phyloP scores from a whole-genome alignment of 1,284 basidiomycete species.

The Fomitopsis palustris region DNA sequence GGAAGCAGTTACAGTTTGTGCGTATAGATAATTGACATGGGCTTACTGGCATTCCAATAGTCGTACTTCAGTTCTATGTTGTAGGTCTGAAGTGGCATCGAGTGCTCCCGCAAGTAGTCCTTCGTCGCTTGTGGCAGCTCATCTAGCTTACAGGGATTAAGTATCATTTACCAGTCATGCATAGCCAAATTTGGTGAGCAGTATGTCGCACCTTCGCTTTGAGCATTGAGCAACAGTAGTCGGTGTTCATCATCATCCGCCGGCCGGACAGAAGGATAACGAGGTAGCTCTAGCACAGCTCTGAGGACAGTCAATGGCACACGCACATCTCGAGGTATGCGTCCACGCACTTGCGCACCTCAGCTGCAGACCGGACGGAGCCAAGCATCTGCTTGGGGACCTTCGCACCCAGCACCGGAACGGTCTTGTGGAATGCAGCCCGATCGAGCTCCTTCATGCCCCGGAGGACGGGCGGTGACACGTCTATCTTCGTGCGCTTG shows the following conservation, averaged over 20 bases:
- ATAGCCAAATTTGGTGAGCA: neutral
- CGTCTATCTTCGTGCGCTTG: conserved; percentile 37
- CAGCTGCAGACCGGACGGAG: conserved; percentile 49
- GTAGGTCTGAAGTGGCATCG: conserved; percentile 54
- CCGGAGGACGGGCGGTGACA: conserved; percentile 50
- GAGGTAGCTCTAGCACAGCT: conserved; percentile 61
- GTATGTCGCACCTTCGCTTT: conserved; percentile 46
- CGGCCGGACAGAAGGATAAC: conserved; percentile 54
- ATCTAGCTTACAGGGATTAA: conserved; percentile 50
- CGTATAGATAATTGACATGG: too few species aligned
- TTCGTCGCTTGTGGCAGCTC: conserved; percentile 55
- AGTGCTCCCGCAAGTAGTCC: conserved; percentile 51
- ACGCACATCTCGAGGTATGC: conserved; percentile 20
- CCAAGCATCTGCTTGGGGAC: conserved; percentile 58
- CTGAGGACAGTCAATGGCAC: conserved; percentile 27
- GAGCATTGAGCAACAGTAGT: conserved; percentile 14
- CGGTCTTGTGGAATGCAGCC: conserved; percentile 54
- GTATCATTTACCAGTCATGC: neutral
- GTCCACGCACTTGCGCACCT: conserved; percentile 49
- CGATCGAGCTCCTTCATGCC: conserved; percentile 52
- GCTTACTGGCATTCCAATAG: conserved; percentile 80
- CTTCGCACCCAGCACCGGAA: conserved; percentile 66
- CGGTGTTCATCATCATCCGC: conserved; percentile 45
- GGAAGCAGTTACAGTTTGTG: too few species aligned
- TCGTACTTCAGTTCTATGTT: conserved; percentile 71